phyloP scores from a whole-genome alignment of 2,329 filamentous ascomycete species.

The Coniosporium tulheliwenetii region DNA sequence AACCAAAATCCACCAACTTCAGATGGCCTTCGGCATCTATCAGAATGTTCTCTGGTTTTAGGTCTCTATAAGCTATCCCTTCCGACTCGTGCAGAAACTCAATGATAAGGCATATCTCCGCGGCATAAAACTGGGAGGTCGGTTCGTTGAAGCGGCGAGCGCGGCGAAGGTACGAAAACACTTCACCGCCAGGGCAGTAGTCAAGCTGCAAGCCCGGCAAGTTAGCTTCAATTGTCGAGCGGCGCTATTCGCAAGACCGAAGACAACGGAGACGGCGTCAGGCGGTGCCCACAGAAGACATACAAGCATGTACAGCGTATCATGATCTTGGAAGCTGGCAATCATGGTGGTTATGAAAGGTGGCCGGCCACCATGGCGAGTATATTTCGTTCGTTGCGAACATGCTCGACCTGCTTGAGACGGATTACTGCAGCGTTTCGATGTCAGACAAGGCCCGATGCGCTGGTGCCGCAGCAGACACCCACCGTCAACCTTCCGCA shows the following conservation, averaged over 20 bases:
- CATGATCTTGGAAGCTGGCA: slow-evolving; percentile 63
- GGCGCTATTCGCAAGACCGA: too few relatives aligned
- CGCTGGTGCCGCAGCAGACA: slow-evolving; percentile 3
- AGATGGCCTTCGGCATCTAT: slow-evolving; percentile 65
- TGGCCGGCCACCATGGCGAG: slow-evolving; percentile 64
- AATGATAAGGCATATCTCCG: slow-evolving; percentile 68
- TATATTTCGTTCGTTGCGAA: slow-evolving; percentile 67
- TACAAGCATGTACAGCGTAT: slow-evolving; percentile 65
- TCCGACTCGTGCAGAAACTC: slow-evolving; percentile 68
- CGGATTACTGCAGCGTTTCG: slow-evolving; percentile 43
- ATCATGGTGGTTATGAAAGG: slow-evolving; percentile 67
- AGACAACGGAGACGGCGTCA: too few relatives aligned
- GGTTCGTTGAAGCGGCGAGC: slow-evolving; percentile 65
- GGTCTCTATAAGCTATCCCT: slow-evolving; percentile 65
- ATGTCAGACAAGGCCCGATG: slow-evolving; percentile 1
- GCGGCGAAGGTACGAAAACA: slow-evolving; percentile 69
- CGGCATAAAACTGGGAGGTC: slow-evolving; percentile 67
- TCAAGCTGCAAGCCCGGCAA: slow-evolving; percentile 37
- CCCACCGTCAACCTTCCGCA: slow-evolving; percentile 43
- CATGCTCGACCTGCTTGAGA: slow-evolving; percentile 75
- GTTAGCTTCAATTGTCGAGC: too few relatives aligned
- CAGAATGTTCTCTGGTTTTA: slow-evolving; percentile 72
- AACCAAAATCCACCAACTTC: slow-evolving; percentile 73
- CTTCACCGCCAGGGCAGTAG: slow-evolving; percentile 70
- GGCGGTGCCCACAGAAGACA: slow-evolving; percentile 7